Percentiles rank a stretch among this genome's conserved stretches.
These are phyloP conservation scores for Mucor lusitanicus DNA, from an alignment of 371 early-diverging fungal species.

Conservation along the genomic window DNA sequence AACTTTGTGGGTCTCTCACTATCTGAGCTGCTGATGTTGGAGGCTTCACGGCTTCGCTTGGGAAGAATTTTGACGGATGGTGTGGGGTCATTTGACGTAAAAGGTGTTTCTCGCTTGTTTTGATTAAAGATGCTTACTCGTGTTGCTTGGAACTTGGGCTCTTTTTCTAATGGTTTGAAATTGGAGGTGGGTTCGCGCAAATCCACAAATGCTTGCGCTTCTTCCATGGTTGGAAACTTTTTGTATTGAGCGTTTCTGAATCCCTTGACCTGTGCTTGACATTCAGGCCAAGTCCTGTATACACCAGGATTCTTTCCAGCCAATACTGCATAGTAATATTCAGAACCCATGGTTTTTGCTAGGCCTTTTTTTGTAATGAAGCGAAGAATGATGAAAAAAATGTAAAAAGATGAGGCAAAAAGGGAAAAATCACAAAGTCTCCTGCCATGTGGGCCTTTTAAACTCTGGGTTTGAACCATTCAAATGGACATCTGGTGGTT, in stretches of 20 bases:
- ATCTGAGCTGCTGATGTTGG: neutral
- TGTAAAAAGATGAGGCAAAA: no score
- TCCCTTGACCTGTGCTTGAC: constrained; percentile 56
- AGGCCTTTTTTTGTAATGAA: neutral
- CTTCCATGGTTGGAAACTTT: constrained; percentile 53
- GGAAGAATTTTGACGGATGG: neutral
- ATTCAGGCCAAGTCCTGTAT: constrained; percentile 63
- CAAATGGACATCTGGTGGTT: no score
- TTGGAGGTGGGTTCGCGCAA: neutral
- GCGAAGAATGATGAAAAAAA: neutral
- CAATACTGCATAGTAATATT: constrained; percentile 63
- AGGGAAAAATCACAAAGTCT: no score
- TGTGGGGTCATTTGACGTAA: neutral
- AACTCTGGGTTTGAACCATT: no score
- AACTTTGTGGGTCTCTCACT: neutral
- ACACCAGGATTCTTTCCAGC: constrained; percentile 57
- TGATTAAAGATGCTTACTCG: neutral
- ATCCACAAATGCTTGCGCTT: constrained; percentile 49
- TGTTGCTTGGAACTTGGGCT: neutral
- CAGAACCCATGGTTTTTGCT: neutral
- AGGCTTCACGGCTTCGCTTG: neutral
- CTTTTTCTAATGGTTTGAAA: neutral
- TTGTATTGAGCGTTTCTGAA: constrained; percentile 61
- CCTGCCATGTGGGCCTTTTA: no score
- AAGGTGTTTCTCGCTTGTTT: neutral